Percentiles rank a stretch among this genome's conserved stretches.
Conservation (phyloP, 768 basidiomycete genomes). For the Asterophora parasitica region DNA sequence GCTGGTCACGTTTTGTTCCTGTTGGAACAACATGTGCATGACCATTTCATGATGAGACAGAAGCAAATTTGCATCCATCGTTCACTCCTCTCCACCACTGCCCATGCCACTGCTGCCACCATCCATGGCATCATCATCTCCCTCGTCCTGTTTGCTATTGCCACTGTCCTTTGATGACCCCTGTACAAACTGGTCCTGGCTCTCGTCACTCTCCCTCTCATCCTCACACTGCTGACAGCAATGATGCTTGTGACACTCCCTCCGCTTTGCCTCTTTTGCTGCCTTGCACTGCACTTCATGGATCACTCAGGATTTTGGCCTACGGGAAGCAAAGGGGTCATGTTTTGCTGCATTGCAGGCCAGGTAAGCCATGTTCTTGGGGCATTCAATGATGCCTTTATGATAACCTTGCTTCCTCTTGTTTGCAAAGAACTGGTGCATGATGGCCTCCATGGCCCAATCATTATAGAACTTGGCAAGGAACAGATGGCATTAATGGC, state of each 20-base stretch:
- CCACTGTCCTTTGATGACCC: too few relatives aligned
- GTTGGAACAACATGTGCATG: too few relatives aligned
- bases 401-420: conserved; percentile 10
- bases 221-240: too few relatives aligned
- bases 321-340: not conserved
- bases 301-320: not conserved
- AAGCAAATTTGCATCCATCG: too few relatives aligned
- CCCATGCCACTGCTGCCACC: too few relatives aligned
- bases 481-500: conserved; percentile 8
- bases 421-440: conserved; percentile 19
- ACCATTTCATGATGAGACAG: too few relatives aligned
- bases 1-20: too few relatives aligned
- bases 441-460: conserved; percentile 22
- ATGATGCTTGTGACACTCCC: not conserved
- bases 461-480: conserved; percentile 16
- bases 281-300: not conserved
- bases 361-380: conserved; percentile 16
- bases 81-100: too few relatives aligned
- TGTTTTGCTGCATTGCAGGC: conserved; percentile 16
- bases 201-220: too few relatives aligned
- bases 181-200: too few relatives aligned
- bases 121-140: too few relatives aligned
- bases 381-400: conserved; percentile 12
- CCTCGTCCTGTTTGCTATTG: too few relatives aligned
- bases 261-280: not conserved